Evolutionary conservation across 176 grass and related monocot genomes (phyloP).

Genomic region (Puccinellia tenuiflora): DNA sequence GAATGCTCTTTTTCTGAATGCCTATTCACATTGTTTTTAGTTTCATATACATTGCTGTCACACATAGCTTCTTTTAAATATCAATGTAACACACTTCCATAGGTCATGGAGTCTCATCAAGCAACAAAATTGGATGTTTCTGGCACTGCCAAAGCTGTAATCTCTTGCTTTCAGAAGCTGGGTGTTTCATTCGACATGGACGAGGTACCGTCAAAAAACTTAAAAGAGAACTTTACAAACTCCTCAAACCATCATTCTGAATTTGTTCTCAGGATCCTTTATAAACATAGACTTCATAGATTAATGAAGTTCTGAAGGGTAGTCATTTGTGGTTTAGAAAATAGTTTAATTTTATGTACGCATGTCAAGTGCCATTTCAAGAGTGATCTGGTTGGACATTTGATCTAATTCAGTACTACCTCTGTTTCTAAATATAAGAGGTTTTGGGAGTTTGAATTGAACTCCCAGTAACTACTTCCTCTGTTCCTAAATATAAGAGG

Average conservation of each 20-base stretch:
- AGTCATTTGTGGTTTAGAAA: background rate
- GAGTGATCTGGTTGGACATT: background rate
- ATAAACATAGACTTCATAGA: background rate
- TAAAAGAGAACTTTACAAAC: background rate
- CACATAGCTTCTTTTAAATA: background rate
- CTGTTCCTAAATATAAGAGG: too few species aligned
- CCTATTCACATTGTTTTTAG: background rate
- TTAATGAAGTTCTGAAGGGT: background rate
- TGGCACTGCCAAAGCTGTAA: slow-evolving; percentile 85
- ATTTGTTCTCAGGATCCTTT: background rate
- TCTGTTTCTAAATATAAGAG: too few species aligned
- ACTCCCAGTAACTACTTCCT: too few species aligned
- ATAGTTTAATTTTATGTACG: background rate
- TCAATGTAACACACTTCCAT: slow-evolving; percentile 17
- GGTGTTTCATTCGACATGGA: slow-evolving; percentile 63
- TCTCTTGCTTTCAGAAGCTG: slow-evolving; percentile 86
- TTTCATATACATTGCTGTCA: background rate
- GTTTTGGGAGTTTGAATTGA: too few species aligned
- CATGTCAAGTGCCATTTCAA: background rate
- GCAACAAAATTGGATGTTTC: slow-evolving; percentile 78
- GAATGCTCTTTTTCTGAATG: slow-evolving; percentile 18
- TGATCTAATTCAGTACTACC: background rate
- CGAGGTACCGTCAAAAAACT: slow-evolving; percentile 35
- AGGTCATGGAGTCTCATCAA: slow-evolving; percentile 99
- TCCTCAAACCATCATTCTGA: background rate